Evolutionary conservation across 345 rosid species (phyloP), one percentile per base, ranked within the genome.

Genomic region (Psidium friedrichsthalianum): DNA sequence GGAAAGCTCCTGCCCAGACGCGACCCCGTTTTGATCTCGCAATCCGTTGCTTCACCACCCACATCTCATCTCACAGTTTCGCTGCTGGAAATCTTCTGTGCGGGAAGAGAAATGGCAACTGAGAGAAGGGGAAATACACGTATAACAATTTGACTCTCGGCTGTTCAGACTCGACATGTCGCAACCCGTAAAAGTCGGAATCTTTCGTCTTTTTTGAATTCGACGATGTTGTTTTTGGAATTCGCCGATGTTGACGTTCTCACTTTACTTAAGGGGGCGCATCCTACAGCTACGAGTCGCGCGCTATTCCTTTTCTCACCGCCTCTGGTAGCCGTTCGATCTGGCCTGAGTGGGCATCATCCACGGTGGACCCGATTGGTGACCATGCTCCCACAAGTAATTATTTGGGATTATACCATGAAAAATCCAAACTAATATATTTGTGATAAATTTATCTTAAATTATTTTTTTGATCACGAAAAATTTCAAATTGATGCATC

Each of bases 31-130:
- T 93, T 86, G 89, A 92, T 89, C 89, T 89, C 40, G 86, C 89
- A 82, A 91, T 69, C 86, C 91, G 93, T 88, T 93, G 96, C 86
- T 89, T 92, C 86, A 86, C 84, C 85, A 85, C 83, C 96, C 91
- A 91, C 87, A 82, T 32, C 97, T 82, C 2, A 15, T 2, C 91
- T 93, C 83, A 89, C 80, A 36, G 47, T 69, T 0, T 18, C 80
- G n/a, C 59, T 10, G 47, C 7, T 20, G 24, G 6, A 69, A 32
- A 69, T 36, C 47, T 15, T 18, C 47, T 32, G 47, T 18, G 80
- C 24, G 3, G 25, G 80, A 21, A 21, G 40, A 36, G 80, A 69
- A 69, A 18, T 20, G 80, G 80, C 2, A 2, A 69, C 47, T 11
- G 7, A 4, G 47, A 69, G 36, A 10, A 40, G 14, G 78, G 14